A percentile compares a stretch with the other conserved stretches of the same genome.
phyloP scores from a whole-genome alignment of 2,329 filamentous ascomycete species.

The Colletotrichum sojae region DNA sequence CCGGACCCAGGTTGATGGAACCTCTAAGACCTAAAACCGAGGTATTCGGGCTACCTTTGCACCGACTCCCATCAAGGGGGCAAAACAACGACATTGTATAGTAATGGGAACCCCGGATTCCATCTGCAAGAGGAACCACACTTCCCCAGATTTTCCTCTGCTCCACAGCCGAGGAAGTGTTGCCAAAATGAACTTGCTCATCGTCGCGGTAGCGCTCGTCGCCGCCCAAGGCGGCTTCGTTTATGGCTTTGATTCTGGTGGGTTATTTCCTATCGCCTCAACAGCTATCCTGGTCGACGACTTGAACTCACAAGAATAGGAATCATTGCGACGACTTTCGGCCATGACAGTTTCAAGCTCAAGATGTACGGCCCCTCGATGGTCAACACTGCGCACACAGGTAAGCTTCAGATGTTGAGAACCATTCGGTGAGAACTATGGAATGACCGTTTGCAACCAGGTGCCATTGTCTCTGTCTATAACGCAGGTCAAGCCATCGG shows the following conservation, averaged over 20 bases:
- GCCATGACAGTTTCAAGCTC: conserved; percentile 49
- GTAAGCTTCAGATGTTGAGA: conserved; percentile 9
- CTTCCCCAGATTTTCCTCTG: background rate
- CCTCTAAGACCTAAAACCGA: background rate
- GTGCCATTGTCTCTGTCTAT: conserved; percentile 51
- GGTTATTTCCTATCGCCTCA: background rate
- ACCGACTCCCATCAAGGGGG: background rate
- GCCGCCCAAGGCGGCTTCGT: conserved; percentile 45
- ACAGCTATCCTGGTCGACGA: too few species aligned
- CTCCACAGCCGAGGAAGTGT: background rate
- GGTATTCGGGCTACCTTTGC: conserved; percentile 1
- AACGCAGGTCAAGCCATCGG: conserved; percentile 51
- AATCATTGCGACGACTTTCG: conserved; percentile 52
- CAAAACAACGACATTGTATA: background rate
- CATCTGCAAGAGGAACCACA: conserved; percentile 1
- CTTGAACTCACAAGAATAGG: conserved; percentile 35
- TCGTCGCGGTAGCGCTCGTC: conserved; percentile 43
- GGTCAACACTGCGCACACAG: conserved; percentile 46
- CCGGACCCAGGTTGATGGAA: background rate
- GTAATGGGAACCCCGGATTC: conserved; percentile 14
- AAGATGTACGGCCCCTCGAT: conserved; percentile 49
- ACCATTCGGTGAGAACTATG: background rate
- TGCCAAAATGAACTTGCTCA: conserved; percentile 35
- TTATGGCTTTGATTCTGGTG: conserved; percentile 38
- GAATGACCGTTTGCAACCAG: conserved; percentile 5